Conservation (phyloP, 2,329 filamentous ascomycete genomes). For the Clonostachys byssicola region DNA sequence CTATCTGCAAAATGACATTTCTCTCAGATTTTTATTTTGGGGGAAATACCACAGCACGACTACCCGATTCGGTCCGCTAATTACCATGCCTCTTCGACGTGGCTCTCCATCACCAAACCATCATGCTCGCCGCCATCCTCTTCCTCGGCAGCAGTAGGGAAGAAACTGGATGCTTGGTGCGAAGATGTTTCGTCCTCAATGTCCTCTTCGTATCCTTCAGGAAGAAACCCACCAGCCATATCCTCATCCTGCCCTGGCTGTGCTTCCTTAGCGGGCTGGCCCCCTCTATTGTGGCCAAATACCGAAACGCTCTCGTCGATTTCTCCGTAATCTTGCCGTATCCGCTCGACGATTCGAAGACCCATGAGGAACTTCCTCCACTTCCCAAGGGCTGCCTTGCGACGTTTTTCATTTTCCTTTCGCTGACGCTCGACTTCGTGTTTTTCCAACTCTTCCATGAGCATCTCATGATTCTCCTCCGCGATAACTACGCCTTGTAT, state of each 20-base stretch:
- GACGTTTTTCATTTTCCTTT: slow-evolving; percentile 80
- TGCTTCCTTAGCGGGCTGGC: slow-evolving; percentile 3
- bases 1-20: too few species aligned
- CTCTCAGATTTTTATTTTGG: too few species aligned
- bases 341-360: slow-evolving; percentile 73
- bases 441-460: slow-evolving; percentile 75
- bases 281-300: slow-evolving; percentile 41
- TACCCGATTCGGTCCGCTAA: too few species aligned
- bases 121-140: slow-evolving; percentile 26
- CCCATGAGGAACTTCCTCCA: slow-evolving; percentile 91
- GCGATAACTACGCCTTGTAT: slow-evolving; percentile 89
- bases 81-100: too few species aligned
- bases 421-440: slow-evolving; percentile 71
- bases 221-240: slow-evolving; percentile 58
- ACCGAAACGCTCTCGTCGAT: slow-evolving; percentile 47
- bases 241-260: slow-evolving; percentile 32
- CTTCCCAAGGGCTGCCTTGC: slow-evolving; percentile 65
- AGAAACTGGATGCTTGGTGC: slow-evolving; percentile 38
- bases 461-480: slow-evolving; percentile 67
- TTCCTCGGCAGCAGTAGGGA: slow-evolving; percentile 40
- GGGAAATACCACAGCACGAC: too few species aligned
- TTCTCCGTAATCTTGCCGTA: slow-evolving; percentile 72
- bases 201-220: slow-evolving; percentile 49
- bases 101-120: slow-evolving; percentile 22
- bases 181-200: slow-evolving; percentile 14